These are phyloP conservation scores for Pelargonium myrrhifolium DNA, from an alignment of 441 rosid species.

Conservation along the genomic window DNA sequence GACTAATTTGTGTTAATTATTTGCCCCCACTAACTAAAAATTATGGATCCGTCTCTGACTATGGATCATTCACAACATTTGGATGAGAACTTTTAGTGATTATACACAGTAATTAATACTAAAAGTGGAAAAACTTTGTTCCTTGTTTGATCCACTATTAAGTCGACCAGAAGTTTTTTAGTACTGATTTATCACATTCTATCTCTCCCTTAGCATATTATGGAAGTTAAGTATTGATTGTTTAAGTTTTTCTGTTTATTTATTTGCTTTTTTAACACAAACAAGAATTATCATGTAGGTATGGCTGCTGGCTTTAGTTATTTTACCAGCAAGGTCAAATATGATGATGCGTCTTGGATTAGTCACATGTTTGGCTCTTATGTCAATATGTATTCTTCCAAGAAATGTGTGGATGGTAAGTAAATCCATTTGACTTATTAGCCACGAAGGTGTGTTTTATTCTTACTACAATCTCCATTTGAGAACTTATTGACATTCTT, in stretches of 20 bases:
- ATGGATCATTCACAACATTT: too few species aligned
- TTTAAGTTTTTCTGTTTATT: background rate
- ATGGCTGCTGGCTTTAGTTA: constrained; percentile 78
- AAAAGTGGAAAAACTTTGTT: background rate
- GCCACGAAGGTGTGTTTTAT: background rate
- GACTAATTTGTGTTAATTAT: too few species aligned
- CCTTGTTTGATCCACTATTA: background rate
- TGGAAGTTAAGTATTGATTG: background rate
- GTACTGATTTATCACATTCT: background rate
- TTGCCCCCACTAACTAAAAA: too few species aligned
- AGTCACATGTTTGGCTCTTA: constrained; percentile 49
- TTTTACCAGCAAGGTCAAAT: constrained; percentile 77
- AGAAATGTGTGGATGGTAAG: constrained; percentile 67
- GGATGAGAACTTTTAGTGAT: background rate
- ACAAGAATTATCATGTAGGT: constrained; percentile 41
- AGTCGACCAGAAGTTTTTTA: background rate
- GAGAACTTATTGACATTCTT: background rate
- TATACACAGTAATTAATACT: background rate
- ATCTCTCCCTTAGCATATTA: too few species aligned
- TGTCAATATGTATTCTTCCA: constrained; percentile 70
- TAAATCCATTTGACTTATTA: constrained; percentile 6
- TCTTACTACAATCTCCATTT: background rate
- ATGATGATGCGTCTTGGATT: constrained; percentile 67
- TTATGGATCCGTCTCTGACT: too few species aligned
- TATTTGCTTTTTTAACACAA: background rate